These are phyloP conservation scores for Parsonsia alboflavescens DNA, from an alignment of 257 asterid genomes.

Conservation along the genomic window DNA sequence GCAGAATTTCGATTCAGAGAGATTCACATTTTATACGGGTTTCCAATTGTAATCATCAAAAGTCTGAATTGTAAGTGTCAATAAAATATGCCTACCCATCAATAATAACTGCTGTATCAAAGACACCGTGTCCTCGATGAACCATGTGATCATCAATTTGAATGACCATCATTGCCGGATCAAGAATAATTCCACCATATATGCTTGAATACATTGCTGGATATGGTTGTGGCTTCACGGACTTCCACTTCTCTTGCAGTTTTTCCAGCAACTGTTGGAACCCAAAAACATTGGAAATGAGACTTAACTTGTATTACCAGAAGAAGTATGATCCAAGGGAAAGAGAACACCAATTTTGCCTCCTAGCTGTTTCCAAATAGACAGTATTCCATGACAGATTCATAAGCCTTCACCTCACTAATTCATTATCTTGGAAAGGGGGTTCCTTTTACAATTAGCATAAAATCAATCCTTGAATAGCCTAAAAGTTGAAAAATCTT, in stretches of 20 bases:
- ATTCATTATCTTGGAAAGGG: background rate
- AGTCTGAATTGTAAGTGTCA: background rate
- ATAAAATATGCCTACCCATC: slow-evolving; percentile 44
- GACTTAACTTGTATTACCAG: background rate
- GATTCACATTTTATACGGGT: background rate
- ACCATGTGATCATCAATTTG: slow-evolving; percentile 94
- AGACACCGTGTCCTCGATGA: slow-evolving; percentile 96
- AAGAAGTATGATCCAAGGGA: background rate
- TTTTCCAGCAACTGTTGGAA: slow-evolving; percentile 52
- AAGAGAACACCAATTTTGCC: background rate
- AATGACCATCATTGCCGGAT: slow-evolving; percentile 87
- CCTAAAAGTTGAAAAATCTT: background rate
- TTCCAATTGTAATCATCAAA: background rate
- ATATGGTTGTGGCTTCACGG: slow-evolving; percentile 57
- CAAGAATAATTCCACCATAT: slow-evolving; percentile 77
- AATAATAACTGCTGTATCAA: slow-evolving; percentile 68
- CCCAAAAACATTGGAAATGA: background rate
- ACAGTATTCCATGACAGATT: background rate
- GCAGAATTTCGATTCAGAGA: background rate
- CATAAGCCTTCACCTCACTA: background rate
- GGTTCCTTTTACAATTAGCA: background rate
- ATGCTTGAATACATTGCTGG: slow-evolving; percentile 90
- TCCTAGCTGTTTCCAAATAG: background rate
- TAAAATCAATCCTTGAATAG: background rate
- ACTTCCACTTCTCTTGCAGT: slow-evolving; percentile 63